A percentile compares a stretch with the other conserved stretches of the same genome.
These are phyloP conservation scores for Cyberlindnera xishuangbannaensis DNA, from an alignment of 805 yeast genomes.

Conservation along the genomic window DNA sequence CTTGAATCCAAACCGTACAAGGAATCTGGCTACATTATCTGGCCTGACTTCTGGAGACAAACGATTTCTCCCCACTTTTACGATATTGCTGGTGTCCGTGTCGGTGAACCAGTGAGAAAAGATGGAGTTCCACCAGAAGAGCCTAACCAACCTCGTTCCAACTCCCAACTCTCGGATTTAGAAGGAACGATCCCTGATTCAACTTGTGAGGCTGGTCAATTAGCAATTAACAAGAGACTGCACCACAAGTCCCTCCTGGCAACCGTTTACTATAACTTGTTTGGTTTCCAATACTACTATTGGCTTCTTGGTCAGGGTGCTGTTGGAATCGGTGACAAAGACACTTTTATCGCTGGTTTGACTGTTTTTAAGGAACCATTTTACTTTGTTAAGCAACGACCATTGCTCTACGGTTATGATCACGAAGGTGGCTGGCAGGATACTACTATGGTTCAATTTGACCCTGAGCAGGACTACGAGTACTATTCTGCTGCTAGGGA, in stretches of 20 bases:
- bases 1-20: constrained; percentile 40
- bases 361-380: constrained; percentile 4
- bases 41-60: constrained; percentile 72
- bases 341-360: constrained; percentile 41
- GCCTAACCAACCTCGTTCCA: constrained; percentile 36
- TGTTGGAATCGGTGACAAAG: constrained; percentile 79
- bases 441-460: constrained; percentile 26
- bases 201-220: constrained; percentile 67
- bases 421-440: constrained; percentile 24
- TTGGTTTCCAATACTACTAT: constrained; percentile 64
- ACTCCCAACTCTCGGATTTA: constrained; percentile 47
- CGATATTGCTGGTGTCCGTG: constrained; percentile 44
- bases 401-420: constrained; percentile 21
- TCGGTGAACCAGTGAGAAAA: constrained; percentile 32
- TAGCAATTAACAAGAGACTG: constrained; percentile 52
- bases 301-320: constrained; percentile 68
- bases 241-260: constrained; percentile 56
- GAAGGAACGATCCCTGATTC: constrained; percentile 66
- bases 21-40: constrained; percentile 43
- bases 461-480: constrained; percentile 24
- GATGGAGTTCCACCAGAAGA: constrained; percentile 31
- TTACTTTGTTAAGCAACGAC: constrained; percentile 21
- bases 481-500: constrained; percentile 19
- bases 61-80: constrained; percentile 58
- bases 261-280: constrained; percentile 58